Percentiles rank a stretch among this genome's conserved stretches.
phyloP scores from a whole-genome alignment of 176 grass and related monocot genomes.

The Triticum dicoccoides region DNA sequence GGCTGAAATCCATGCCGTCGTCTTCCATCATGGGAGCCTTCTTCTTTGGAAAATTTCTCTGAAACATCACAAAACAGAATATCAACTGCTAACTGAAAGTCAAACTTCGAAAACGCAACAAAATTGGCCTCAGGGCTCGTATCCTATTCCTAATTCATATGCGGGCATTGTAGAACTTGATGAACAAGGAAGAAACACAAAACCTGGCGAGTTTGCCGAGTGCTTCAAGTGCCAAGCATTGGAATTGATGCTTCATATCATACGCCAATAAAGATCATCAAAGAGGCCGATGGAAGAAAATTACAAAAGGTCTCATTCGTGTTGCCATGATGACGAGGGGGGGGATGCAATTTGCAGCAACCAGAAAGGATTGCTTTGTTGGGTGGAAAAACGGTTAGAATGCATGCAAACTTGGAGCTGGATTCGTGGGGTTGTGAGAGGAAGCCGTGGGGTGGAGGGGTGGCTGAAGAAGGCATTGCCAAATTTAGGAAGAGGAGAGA shows the following conservation, averaged over 20 bases:
- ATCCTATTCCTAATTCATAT: not conserved
- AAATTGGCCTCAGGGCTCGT: not conserved
- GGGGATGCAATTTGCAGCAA: conserved; percentile 25
- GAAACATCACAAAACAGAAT: conserved; percentile 23
- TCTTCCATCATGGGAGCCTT: conserved; percentile 11
- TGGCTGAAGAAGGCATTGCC: conserved; percentile 2
- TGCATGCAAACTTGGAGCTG: conserved; percentile 31
- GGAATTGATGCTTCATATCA: conserved; percentile 23
- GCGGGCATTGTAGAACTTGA: not conserved
- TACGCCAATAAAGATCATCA: conserved; percentile 3
- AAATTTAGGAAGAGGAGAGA: conserved; percentile 21
- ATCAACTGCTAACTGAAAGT: not conserved
- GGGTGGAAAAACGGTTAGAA: conserved; percentile 18
- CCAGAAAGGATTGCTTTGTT: conserved; percentile 23
- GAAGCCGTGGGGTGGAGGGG: conserved; percentile 32
- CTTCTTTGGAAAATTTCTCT: not conserved
- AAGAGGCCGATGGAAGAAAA: not conserved
- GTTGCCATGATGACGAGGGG: not conserved
- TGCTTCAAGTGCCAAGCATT: not conserved
- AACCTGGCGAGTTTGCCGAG: conserved; percentile 16
- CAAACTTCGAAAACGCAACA: not conserved
- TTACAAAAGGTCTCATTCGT: not conserved
- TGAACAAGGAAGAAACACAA: not conserved
- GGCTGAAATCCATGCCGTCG: conserved; percentile 56
- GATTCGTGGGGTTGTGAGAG: conserved; percentile 44